Evolutionary conservation across 371 early-diverging fungal genomes (phyloP).

Genomic region (Rhizopus arrhizus): DNA sequence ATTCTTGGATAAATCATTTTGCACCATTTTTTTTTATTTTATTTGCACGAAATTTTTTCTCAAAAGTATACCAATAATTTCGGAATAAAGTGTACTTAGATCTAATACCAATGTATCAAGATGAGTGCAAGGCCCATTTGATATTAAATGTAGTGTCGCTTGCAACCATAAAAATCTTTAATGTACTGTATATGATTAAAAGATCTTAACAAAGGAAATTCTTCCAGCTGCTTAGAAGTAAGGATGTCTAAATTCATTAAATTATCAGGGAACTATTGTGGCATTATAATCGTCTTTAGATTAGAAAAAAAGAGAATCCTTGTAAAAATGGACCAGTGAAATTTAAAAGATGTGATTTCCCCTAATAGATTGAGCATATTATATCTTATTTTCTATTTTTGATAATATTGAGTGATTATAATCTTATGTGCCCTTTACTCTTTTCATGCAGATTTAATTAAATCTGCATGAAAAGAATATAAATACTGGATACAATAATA

Average conservation of each 20-base stretch:
- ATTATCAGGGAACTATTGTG: too few species aligned
- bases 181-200: conserved; percentile 12
- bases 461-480: too few species aligned
- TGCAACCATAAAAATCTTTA: conserved; percentile 11
- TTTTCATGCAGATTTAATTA: too few species aligned
- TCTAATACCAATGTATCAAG: conserved; percentile 13
- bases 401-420: not conserved
- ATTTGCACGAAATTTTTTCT: too few species aligned
- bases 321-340: too few species aligned
- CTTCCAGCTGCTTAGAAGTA: conserved; percentile 6
- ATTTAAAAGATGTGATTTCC: not conserved
- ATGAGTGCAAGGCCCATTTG: conserved; percentile 14
- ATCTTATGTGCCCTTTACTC: not conserved
- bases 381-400: too few species aligned
- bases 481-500: too few species aligned
- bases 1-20: too few species aligned
- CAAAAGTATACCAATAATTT: too few species aligned
- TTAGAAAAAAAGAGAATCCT: too few species aligned
- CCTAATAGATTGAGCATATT: conserved; percentile 1
- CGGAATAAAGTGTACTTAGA: conserved; percentile 14
- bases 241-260: not conserved
- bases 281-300: too few species aligned
- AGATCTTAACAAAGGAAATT: conserved; percentile 10
- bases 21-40: too few species aligned
- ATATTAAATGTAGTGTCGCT: conserved; percentile 8